Evolutionary conservation across 805 yeast species (phyloP).

Genomic region (Saccharomycopsis sp.): DNA sequence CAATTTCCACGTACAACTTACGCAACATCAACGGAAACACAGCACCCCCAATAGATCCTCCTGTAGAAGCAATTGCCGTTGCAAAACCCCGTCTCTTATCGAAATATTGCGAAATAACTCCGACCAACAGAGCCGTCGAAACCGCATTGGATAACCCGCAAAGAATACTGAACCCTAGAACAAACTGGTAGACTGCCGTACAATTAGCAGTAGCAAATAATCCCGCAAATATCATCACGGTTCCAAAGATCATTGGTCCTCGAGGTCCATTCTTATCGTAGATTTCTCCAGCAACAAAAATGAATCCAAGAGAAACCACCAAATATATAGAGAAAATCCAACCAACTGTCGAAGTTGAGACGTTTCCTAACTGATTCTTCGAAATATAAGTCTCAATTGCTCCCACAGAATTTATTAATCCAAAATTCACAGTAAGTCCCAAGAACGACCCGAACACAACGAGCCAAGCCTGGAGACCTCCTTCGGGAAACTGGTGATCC

Average conservation of each 20-base stretch:
- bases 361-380: conserved; percentile 46
- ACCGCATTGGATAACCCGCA: conserved; percentile 56
- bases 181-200: conserved; percentile 49
- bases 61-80: conserved; percentile 42
- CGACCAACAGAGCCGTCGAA: conserved; percentile 53
- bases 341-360: conserved; percentile 45
- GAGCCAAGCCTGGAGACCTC: conserved; percentile 48
- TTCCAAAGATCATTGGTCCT: conserved; percentile 38
- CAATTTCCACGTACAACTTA: conserved; percentile 42
- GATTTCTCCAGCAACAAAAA: conserved; percentile 49
- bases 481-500: conserved; percentile 42
- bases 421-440: conserved; percentile 49
- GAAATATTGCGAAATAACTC: conserved; percentile 65
- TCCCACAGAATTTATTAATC: conserved; percentile 52
- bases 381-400: conserved; percentile 55
- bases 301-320: conserved; percentile 45
- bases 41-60: conserved; percentile 54
- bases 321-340: conserved; percentile 65
- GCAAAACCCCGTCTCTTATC: conserved; percentile 51
- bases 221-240: conserved; percentile 43
- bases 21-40: conserved; percentile 49
- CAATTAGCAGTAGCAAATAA: conserved; percentile 53
- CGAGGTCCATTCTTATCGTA: conserved; percentile 59
- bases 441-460: conserved; percentile 53
- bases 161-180: conserved; percentile 50